phyloP scores from a whole-genome alignment of 805 yeast genomes.

The Sugiyamaella smithiae region DNA sequence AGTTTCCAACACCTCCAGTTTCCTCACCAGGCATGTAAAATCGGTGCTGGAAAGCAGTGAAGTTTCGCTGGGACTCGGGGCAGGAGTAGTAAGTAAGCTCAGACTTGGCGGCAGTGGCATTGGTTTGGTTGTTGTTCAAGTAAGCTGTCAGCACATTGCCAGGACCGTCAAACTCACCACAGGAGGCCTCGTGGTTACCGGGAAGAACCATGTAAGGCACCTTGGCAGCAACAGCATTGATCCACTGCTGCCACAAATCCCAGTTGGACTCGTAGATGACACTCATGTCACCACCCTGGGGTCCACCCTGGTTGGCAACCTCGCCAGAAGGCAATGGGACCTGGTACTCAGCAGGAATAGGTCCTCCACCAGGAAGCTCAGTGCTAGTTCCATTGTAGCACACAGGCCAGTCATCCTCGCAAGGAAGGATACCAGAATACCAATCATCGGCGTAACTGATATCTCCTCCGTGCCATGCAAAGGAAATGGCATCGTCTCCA shows the following conservation, averaged over 20 bases:
- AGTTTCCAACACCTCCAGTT: conserved; percentile 25
- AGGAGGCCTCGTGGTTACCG: conserved; percentile 21
- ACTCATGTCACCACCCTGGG: conserved; percentile 18
- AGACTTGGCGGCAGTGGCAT: conserved; percentile 9
- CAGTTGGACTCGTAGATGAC: conserved; percentile 16
- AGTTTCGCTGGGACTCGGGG: conserved; percentile 26
- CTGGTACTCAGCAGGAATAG: conserved; percentile 10
- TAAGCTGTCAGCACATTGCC: conserved; percentile 23
- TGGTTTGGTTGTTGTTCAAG: conserved; percentile 17
- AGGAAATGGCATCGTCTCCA: conserved; percentile 4
- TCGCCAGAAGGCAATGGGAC: conserved; percentile 18
- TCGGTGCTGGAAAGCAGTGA: conserved; percentile 28
- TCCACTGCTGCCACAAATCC: conserved; percentile 23
- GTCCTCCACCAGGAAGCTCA: conserved; percentile 12
- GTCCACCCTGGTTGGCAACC: conserved; percentile 18
- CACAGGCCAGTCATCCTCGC: conserved; percentile 18
- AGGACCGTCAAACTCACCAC: conserved; percentile 20
- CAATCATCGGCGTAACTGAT: conserved; percentile 28
- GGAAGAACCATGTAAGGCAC: conserved; percentile 21
- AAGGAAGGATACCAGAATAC: conserved; percentile 20
- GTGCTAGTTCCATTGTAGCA: conserved; percentile 21
- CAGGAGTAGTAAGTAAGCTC: conserved; percentile 19
- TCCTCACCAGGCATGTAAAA: conserved; percentile 29
- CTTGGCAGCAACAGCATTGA: conserved; percentile 8
- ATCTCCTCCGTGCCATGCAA: conserved; percentile 26